These are phyloP conservation scores for Cornus kousa DNA, from an alignment of 148 eudicot species.

Conservation along the genomic window DNA sequence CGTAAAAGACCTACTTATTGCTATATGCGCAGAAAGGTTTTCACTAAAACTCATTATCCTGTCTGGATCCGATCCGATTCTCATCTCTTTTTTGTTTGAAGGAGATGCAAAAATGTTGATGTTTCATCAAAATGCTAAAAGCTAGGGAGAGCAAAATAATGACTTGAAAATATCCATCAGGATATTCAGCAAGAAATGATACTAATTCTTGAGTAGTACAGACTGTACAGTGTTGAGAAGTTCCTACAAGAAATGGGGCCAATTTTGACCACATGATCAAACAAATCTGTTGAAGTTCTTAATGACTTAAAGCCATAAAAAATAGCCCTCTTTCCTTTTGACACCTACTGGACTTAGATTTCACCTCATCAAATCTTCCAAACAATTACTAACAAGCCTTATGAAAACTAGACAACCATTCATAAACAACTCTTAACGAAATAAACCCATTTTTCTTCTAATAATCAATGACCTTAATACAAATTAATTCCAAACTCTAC, in stretches of 20 bases:
- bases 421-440: not conserved
- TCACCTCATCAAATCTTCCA: not conserved
- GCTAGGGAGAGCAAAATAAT: not conserved
- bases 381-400: not conserved
- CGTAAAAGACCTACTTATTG: too few relatives aligned
- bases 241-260: not conserved
- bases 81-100: not conserved
- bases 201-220: not conserved
- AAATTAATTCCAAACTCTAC: not conserved
- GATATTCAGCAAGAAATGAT: not conserved
- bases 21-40: not conserved
- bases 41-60: not conserved
- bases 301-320: not conserved
- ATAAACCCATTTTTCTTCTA: not conserved
- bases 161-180: not conserved
- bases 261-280: not conserved
- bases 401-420: not conserved
- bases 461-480: not conserved
- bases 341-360: not conserved
- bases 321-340: not conserved
- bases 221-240: not conserved
- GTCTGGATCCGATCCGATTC: too few relatives aligned
- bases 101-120: not conserved
- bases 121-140: not conserved
- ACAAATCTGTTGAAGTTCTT: not conserved